Conservation (phyloP, 192 early-diverging fungal species). For the Backusella mclennaniae region DNA sequence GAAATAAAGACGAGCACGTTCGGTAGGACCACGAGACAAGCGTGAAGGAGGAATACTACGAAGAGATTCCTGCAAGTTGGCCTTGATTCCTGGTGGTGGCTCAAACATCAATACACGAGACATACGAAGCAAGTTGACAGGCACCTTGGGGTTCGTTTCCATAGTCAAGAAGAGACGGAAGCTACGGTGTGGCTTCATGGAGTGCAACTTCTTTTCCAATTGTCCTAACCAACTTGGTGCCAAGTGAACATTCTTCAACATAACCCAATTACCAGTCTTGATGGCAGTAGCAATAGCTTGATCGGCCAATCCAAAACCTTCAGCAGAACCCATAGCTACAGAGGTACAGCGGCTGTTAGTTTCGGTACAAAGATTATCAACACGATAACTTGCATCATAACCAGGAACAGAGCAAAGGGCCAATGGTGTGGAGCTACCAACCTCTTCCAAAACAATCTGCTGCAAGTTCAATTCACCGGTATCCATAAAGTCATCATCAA, state of each 20-base stretch:
- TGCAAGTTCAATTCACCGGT: slow-evolving; percentile 68
- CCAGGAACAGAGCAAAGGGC: slow-evolving; percentile 92
- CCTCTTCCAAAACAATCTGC: slow-evolving; percentile 70
- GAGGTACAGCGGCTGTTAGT: slow-evolving; percentile 59
- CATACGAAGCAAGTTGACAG: slow-evolving; percentile 85
- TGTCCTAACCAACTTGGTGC: slow-evolving; percentile 91
- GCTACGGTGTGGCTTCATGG: slow-evolving; percentile 73
- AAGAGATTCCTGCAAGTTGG: slow-evolving; percentile 85
- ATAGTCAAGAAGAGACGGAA: slow-evolving; percentile 98
- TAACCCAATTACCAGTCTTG: slow-evolving; percentile 90
- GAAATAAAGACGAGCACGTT: slow-evolving; percentile 90
- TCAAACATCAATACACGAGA: slow-evolving; percentile 95
- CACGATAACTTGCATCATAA: slow-evolving; percentile 93
- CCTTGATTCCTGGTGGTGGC: slow-evolving; percentile 93
- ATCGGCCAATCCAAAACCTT: slow-evolving; percentile 90
- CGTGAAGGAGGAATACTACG: slow-evolving; percentile 57
- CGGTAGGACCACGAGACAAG: slow-evolving; percentile 69
- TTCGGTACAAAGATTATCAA: slow-evolving; percentile 85
- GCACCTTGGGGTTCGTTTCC: slow-evolving; percentile 97
- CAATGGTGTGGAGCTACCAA: slow-evolving; percentile 72
- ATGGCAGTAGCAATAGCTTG: slow-evolving; percentile 81
- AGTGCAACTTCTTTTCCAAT: slow-evolving; percentile 93
- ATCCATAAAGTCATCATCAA: slow-evolving; percentile 55
- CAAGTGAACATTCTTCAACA: slow-evolving; percentile 99
- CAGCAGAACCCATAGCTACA: slow-evolving; percentile 97